A percentile compares a stretch with the other conserved stretches of the same genome.
These are phyloP conservation scores for Rubia occidens DNA, from an alignment of 305 asterid genomes.

Conservation along the genomic window DNA sequence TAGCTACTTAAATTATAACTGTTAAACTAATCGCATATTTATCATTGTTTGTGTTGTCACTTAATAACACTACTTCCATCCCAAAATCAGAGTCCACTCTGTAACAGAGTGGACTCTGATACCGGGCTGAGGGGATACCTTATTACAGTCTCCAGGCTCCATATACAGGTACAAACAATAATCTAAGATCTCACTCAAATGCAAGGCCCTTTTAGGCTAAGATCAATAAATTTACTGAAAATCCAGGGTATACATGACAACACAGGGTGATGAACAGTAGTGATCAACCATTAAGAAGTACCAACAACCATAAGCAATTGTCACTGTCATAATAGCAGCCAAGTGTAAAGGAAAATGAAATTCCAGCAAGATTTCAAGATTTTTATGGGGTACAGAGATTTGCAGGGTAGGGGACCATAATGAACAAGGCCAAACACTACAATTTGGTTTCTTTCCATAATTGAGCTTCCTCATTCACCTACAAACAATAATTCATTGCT, in stretches of 20 bases:
- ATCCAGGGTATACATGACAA: slow-evolving; percentile 12
- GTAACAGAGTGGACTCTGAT: neutral
- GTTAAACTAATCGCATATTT: slow-evolving; percentile 1
- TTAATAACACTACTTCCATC: neutral
- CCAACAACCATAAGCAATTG: slow-evolving; percentile 57
- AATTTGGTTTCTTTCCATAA: slow-evolving; percentile 27
- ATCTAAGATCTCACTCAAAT: neutral
- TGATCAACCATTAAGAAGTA: slow-evolving; percentile 50
- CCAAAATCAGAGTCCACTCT: neutral
- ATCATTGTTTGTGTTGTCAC: slow-evolving; percentile 5
- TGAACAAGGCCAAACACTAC: slow-evolving; percentile 29
- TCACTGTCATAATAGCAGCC: slow-evolving; percentile 43
- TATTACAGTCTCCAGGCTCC: neutral
- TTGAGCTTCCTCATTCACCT: slow-evolving; percentile 23
- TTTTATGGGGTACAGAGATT: slow-evolving; percentile 33
- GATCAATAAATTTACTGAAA: slow-evolving; percentile 14
- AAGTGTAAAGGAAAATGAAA: slow-evolving; percentile 24
- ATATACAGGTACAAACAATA: neutral
- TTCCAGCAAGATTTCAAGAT: slow-evolving; percentile 39
- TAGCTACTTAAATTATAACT: slow-evolving; percentile 4
- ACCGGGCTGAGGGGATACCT: neutral
- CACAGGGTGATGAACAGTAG: slow-evolving; percentile 22
- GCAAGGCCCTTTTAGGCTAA: slow-evolving; percentile 3
- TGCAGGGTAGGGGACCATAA: slow-evolving; percentile 52
- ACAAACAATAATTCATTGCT: slow-evolving; percentile 18